Conservation (phyloP, 2,329 filamentous ascomycete species). For the Colletotrichum tropicicola region DNA sequence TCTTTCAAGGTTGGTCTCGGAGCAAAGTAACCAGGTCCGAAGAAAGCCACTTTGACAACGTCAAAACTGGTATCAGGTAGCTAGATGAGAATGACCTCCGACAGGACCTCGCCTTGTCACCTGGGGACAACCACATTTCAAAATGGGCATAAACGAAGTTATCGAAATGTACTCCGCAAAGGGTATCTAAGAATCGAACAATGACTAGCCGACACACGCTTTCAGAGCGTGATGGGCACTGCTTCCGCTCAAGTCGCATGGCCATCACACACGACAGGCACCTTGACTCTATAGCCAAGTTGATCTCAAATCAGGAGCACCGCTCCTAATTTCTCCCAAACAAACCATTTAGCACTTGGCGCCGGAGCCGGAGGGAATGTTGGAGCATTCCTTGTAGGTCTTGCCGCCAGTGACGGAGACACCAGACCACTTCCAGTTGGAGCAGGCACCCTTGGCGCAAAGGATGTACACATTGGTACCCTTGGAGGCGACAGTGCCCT, state of each 20-base stretch:
- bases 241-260: neutral
- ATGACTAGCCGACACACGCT: neutral
- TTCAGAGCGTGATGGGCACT: neutral
- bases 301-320: neutral
- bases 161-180: slow-evolving; percentile 5
- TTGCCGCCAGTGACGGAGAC: slow-evolving; percentile 61
- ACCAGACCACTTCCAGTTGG: slow-evolving; percentile 61
- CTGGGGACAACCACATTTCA: too few species aligned
- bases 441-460: slow-evolving; percentile 60
- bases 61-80: too few species aligned
- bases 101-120: too few species aligned
- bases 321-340: neutral
- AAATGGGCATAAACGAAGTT: neutral
- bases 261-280: neutral
- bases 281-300: neutral
- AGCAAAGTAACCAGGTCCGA: too few species aligned
- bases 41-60: too few species aligned
- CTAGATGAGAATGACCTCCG: too few species aligned
- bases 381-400: slow-evolving; percentile 38
- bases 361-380: slow-evolving; percentile 34
- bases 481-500: slow-evolving; percentile 48
- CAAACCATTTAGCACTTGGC: slow-evolving; percentile 20
- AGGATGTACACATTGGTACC: slow-evolving; percentile 60
- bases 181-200: slow-evolving; percentile 18
- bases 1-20: too few species aligned